Base-by-base conservation (phyloP, 169 alveolate species). In the Neospora caninum region DNA sequence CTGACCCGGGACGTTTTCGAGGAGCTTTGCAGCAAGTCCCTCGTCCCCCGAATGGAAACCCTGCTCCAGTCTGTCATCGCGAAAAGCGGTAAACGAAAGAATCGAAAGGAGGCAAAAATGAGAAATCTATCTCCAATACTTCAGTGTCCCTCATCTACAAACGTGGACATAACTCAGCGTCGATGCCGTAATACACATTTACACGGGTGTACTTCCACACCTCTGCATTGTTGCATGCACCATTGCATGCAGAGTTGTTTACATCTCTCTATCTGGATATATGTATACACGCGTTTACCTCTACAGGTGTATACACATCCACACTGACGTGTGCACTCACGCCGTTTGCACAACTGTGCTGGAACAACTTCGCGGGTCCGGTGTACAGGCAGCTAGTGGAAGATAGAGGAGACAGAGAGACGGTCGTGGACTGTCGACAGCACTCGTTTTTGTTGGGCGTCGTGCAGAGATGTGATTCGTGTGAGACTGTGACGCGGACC, bases 1-100 rank as follows among this genome's bases (percentile, higher is more conserved):
- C 91, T 98, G 31, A 94, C 97, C n/a, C 98, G 99, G 96, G 98
- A 97, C 27, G 99, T 97, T 42, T 98, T 93, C 39, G 93, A 80
- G n/a, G 94, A 93, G 49, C 82, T 93, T 18, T 93, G 95, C 43
- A 29, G 64, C 31, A 34, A 64, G 22, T 38, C 49, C 0, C 67
- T 93, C 0, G 67, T 39, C 31, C 95, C 95, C 34, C n/a, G 49
- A 22, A 34, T 93, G 43, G 73, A 84, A 84, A 69, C 43, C 36
- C 93, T 93, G 39, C 88, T 93, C 34, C 93, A 86, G 73, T 54
- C 53, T 49, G 88, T 93, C 25, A 53, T 93, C 34, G 39, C 25
- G 36, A 0, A 49, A n/a, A 84, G 93, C 67, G 95, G 95, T 93
- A 34, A n/a, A n/a, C n/a, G n/a, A n/a, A n/a, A n/a, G n/a, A n/a